Conservation (phyloP, 768 basidiomycete genomes). For the Tephrocybe sp. region DNA sequence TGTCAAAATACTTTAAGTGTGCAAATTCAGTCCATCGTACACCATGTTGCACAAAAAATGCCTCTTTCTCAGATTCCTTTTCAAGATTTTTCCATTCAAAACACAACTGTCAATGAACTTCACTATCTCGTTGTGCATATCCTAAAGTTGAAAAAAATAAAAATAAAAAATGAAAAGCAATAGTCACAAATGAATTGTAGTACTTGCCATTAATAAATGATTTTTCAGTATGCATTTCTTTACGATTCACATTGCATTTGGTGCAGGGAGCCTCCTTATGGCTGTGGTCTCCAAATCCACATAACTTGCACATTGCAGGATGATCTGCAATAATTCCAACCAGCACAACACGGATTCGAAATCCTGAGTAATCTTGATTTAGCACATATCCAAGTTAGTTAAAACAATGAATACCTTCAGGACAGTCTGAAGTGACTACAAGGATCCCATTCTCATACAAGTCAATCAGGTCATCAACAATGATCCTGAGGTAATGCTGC, state of each 20-base stretch:
- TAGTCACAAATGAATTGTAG: too few relatives aligned
- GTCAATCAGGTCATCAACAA: conserved; percentile 28
- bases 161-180: too few relatives aligned
- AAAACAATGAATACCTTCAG: conserved; percentile 21
- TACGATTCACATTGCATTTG: neutral
- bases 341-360: conserved; percentile 20
- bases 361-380: conserved; percentile 1
- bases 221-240: neutral
- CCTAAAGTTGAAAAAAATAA: too few relatives aligned
- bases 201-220: too few relatives aligned
- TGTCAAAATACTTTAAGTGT: conserved; percentile 26
- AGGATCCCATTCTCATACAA: conserved; percentile 25
- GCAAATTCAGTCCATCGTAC: conserved; percentile 25
- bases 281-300: conserved; percentile 5
- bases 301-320: conserved; percentile 5
- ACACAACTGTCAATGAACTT: too few relatives aligned
- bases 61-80: conserved; percentile 5
- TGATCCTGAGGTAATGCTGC: too few relatives aligned
- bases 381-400: too few relatives aligned
- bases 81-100: too few relatives aligned
- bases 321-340: conserved; percentile 26
- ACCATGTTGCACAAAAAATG: conserved; percentile 22
- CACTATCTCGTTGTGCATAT: too few relatives aligned
- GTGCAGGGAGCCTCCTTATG: conserved; percentile 2
- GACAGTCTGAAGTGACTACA: conserved; percentile 13